These are phyloP conservation scores for Cupressus sempervirens DNA, from an alignment of 75 land plant genomes.

Conservation along the genomic window DNA sequence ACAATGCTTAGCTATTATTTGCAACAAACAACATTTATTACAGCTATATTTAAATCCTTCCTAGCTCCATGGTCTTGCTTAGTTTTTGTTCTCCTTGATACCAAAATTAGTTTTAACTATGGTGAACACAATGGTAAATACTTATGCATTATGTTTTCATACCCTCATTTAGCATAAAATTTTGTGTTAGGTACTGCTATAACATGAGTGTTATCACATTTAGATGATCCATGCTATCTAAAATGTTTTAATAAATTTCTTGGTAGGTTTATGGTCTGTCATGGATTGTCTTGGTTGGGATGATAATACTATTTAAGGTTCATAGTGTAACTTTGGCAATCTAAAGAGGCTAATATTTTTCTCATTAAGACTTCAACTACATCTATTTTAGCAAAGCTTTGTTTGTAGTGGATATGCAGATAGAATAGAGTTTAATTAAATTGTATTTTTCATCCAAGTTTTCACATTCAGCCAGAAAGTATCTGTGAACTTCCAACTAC, in stretches of 20 bases:
- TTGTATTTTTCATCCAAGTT: slow-evolving; percentile 37
- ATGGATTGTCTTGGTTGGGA: slow-evolving; percentile 69
- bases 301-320: slow-evolving; percentile 87
- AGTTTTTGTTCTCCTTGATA: not conserved
- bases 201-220: not conserved
- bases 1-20: not conserved
- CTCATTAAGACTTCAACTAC: not conserved
- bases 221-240: not conserved
- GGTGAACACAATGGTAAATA: not conserved
- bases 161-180: not conserved
- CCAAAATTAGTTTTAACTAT: not conserved
- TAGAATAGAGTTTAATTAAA: not conserved
- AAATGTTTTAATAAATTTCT: slow-evolving; percentile 1
- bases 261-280: slow-evolving; percentile 77
- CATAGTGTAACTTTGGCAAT: not conserved
- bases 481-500: slow-evolving; percentile 76
- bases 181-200: not conserved
- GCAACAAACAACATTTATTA: not conserved
- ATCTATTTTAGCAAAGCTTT: not conserved
- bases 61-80: not conserved
- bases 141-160: not conserved
- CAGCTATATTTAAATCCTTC: not conserved
- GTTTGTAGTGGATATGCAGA: not conserved
- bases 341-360: not conserved
- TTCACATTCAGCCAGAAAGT: slow-evolving; percentile 93